These are phyloP conservation scores for Aphanomyces stellatus DNA, from an alignment of 352 stramenopile species.

Conservation along the genomic window DNA sequence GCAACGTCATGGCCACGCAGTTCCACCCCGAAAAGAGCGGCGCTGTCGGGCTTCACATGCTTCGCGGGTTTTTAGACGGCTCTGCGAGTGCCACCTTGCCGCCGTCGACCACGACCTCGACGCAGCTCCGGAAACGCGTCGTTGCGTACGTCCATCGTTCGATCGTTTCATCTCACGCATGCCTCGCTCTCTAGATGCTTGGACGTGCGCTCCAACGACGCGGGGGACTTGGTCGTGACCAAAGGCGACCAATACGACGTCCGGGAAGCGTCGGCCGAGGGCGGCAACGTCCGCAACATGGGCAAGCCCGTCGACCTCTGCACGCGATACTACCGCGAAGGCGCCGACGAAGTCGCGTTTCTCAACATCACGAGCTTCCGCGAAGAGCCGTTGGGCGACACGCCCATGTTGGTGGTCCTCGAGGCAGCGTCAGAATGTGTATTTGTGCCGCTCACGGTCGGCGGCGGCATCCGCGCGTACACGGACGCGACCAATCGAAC, in stretches of 20 bases:
- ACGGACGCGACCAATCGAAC: conserved; percentile 80
- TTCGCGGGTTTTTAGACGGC: conserved; percentile 91
- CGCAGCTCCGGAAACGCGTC: conserved; percentile 90
- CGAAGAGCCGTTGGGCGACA: conserved; percentile 93
- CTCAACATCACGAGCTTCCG: conserved; percentile 99
- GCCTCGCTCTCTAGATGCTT: conserved; percentile 63
- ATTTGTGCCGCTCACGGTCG: conserved; percentile 97
- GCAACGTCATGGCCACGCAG: conserved; percentile 95
- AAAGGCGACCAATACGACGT: conserved; percentile 99
- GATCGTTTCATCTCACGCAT: neutral
- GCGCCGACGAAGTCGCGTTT: conserved; percentile 96
- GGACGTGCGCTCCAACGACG: conserved; percentile 95
- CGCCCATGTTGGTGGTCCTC: conserved; percentile 95
- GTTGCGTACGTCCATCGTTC: conserved; percentile 72
- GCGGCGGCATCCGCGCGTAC: conserved; percentile 96
- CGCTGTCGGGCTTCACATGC: conserved; percentile 81
- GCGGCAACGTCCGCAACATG: conserved; percentile 94
- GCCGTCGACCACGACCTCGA: conserved; percentile 26
- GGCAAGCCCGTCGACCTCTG: conserved; percentile 95
- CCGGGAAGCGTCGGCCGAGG: conserved; percentile 72
- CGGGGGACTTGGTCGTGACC: conserved; percentile 96
- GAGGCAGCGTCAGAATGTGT: conserved; percentile 91
- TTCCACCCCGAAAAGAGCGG: conserved; percentile 99
- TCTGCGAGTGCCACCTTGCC: conserved; percentile 23
- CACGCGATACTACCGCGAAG: conserved; percentile 93